Evolutionary conservation across 2,329 filamentous ascomycete genomes (phyloP).

Genomic region (Botrytis deweyae): DNA sequence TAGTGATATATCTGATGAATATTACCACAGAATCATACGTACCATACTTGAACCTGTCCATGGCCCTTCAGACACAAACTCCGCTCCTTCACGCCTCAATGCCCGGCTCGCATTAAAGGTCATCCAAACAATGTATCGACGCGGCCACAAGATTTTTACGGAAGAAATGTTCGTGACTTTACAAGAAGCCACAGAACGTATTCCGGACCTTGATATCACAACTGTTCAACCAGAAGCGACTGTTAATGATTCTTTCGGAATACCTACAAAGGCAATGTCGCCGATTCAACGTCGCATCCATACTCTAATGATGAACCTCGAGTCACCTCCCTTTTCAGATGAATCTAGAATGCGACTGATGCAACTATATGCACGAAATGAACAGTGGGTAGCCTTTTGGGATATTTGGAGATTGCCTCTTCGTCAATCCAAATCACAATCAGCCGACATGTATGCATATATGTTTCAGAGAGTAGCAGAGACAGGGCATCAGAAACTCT

Average conservation of each 20-base stretch:
- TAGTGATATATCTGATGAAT: constrained; percentile 37
- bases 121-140: constrained; percentile 44
- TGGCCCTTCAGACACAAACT: constrained; percentile 27
- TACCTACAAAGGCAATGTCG: constrained; percentile 28
- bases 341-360: constrained; percentile 45
- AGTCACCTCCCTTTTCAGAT: constrained; percentile 45
- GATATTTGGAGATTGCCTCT: constrained; percentile 57
- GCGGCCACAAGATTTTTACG: constrained; percentile 44
- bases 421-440: constrained; percentile 49
- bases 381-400: constrained; percentile 60
- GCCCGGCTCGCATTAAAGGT: constrained; percentile 42
- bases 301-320: constrained; percentile 47
- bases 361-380: constrained; percentile 47
- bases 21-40: constrained; percentile 42
- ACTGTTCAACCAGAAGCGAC: constrained; percentile 34
- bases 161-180: constrained; percentile 36
- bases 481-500: constrained; percentile 46
- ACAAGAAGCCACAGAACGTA: constrained; percentile 29
- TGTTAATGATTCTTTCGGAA: constrained; percentile 29
- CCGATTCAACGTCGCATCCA: constrained; percentile 40
- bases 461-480: constrained; percentile 52
- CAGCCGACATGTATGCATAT: constrained; percentile 53
- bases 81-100: constrained; percentile 15
- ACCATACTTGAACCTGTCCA: constrained; percentile 38
- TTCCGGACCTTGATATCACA: not conserved